Percentiles rank a stretch among this genome's conserved stretches.
Conservation (phyloP, 257 asterid genomes). For the Catharanthus roseus region DNA sequence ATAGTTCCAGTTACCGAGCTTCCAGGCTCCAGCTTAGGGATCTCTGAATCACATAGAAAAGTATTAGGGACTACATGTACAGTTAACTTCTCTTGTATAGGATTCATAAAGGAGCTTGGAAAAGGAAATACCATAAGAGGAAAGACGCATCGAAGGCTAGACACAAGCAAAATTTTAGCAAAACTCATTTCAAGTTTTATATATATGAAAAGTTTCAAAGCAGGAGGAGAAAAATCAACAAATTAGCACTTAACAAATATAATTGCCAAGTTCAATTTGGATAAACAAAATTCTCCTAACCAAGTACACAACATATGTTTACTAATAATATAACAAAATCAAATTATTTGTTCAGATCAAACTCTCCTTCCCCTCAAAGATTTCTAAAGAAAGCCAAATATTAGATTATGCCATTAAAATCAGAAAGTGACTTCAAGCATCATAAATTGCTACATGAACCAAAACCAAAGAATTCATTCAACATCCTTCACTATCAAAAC, state of each 20-base stretch:
- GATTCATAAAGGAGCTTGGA: slow-evolving; percentile 1
- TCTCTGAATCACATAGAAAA: slow-evolving; percentile 36
- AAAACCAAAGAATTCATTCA: too few species aligned
- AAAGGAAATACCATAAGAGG: not conserved
- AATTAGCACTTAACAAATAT: not conserved
- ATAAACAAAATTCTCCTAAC: too few species aligned
- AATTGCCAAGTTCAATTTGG: too few species aligned
- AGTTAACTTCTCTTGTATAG: not conserved
- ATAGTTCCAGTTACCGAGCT: slow-evolving; percentile 65
- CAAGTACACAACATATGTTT: not conserved
- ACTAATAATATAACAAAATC: not conserved
- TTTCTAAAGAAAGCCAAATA: not conserved
- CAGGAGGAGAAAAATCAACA: not conserved
- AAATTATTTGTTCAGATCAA: not conserved
- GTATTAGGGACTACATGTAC: not conserved
- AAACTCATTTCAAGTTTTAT: not conserved
- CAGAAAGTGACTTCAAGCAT: not conserved
- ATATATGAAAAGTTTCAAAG: not conserved
- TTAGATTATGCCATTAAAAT: not conserved
- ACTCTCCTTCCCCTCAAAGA: not conserved
- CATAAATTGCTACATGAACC: not conserved
- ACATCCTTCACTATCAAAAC: not conserved
- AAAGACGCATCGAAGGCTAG: not conserved
- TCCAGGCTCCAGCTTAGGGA: slow-evolving; percentile 45
- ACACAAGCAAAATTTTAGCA: not conserved